Percentiles rank a stretch among this genome's conserved stretches.
phyloP scores from a whole-genome alignment of 108 stramenopile species.

The Cyclotella choctawhatcheeana region DNA sequence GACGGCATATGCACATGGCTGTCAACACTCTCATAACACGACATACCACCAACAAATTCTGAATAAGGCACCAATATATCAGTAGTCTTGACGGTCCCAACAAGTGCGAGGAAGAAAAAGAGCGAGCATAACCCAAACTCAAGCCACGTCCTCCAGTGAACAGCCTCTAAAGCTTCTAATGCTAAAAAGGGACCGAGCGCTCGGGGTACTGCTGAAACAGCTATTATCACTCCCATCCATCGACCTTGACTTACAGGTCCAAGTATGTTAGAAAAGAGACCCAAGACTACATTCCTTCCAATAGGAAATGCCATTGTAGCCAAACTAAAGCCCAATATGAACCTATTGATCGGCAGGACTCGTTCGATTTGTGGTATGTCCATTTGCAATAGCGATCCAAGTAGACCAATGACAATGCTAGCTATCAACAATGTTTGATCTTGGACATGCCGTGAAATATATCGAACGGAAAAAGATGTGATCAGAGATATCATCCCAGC shows the following conservation, averaged over 20 bases:
- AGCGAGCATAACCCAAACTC: constrained; percentile 41
- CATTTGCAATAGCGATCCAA: constrained; percentile 38
- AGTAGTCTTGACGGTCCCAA: too few species aligned
- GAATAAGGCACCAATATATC: too few species aligned
- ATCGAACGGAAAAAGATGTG: constrained; percentile 35
- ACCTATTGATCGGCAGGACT: constrained; percentile 35
- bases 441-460: constrained; percentile 23
- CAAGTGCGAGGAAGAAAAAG: too few species aligned
- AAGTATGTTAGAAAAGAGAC: too few species aligned
- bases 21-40: too few species aligned
- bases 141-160: constrained; percentile 31
- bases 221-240: too few species aligned
- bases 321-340: constrained; percentile 47
- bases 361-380: constrained; percentile 29
- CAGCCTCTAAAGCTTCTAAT: constrained; percentile 8
- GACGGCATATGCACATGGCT: too few species aligned
- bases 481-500: constrained; percentile 46
- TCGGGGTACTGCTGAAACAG: too few species aligned
- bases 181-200: too few species aligned
- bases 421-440: constrained; percentile 43
- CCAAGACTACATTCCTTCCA: constrained; percentile 47
- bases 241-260: too few species aligned
- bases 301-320: constrained; percentile 55
- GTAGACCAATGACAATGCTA: constrained; percentile 36
- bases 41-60: too few species aligned